Percentiles rank a stretch among this genome's conserved stretches.
phyloP scores from a whole-genome alignment of 805 yeast genomes.

The Grigorovia humatica region DNA sequence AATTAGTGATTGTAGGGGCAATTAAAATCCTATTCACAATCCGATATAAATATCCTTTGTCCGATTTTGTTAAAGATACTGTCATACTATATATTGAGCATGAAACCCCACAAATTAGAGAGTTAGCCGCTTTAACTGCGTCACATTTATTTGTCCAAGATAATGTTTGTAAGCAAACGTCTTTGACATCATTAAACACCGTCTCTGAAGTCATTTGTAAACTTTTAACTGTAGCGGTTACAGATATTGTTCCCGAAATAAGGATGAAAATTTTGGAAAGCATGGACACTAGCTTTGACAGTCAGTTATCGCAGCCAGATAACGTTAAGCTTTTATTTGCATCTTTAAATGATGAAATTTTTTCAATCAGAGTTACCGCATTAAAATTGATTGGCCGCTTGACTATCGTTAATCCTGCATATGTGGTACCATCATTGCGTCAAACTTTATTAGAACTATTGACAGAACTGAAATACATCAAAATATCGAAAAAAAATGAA shows the following conservation, averaged over 20 bases:
- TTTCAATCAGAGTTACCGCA: slow-evolving; percentile 66
- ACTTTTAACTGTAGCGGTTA: slow-evolving; percentile 69
- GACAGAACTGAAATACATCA: slow-evolving; percentile 73
- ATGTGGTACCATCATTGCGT: slow-evolving; percentile 81
- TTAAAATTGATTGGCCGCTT: slow-evolving; percentile 72
- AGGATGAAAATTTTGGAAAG: slow-evolving; percentile 65
- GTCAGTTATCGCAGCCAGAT: slow-evolving; percentile 85
- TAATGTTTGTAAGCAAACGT: slow-evolving; percentile 71
- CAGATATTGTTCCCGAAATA: slow-evolving; percentile 76
- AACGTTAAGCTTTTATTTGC: slow-evolving; percentile 73
- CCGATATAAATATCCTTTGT: slow-evolving; percentile 61
- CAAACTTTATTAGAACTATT: slow-evolving; percentile 73
- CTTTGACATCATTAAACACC: slow-evolving; percentile 67
- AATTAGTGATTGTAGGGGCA: slow-evolving; percentile 57
- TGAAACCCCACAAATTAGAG: slow-evolving; percentile 62
- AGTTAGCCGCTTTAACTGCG: slow-evolving; percentile 73
- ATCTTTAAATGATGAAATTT: slow-evolving; percentile 81
- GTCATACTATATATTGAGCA: slow-evolving; percentile 72
- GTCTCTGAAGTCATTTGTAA: slow-evolving; percentile 76
- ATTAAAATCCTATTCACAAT: slow-evolving; percentile 63
- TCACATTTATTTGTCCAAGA: slow-evolving; percentile 64
- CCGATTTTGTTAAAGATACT: slow-evolving; percentile 77
- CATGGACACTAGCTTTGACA: slow-evolving; percentile 67
- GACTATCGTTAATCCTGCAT: slow-evolving; percentile 82
- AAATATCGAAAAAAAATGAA: slow-evolving; percentile 62